Evolutionary conservation across 2,329 filamentous ascomycete genomes (phyloP).

Genomic region (Monosporascus sp.): DNA sequence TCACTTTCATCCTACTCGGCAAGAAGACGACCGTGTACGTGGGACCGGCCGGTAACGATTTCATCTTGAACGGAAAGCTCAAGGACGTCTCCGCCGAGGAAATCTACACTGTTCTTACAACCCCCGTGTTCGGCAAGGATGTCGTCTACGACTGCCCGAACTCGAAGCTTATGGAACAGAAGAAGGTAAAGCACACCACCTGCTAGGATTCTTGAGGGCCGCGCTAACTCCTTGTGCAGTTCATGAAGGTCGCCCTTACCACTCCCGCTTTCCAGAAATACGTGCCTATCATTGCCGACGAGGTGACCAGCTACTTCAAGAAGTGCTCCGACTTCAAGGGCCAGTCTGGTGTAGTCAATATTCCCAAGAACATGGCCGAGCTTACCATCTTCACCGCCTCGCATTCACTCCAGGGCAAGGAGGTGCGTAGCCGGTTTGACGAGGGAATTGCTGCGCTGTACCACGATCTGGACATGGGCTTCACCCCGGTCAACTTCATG

Average conservation of each 20-base stretch:
- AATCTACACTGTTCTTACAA: conserved; percentile 74
- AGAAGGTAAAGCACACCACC: conserved; percentile 58
- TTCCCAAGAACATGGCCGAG: conserved; percentile 72
- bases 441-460: conserved; percentile 75
- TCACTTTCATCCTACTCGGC: conserved; percentile 82
- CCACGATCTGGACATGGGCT: conserved; percentile 86
- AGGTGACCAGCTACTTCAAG: conserved; percentile 70
- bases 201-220: background rate
- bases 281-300: conserved; percentile 70
- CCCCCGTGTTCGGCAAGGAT: conserved; percentile 71
- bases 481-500: conserved; percentile 85
- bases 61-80: conserved; percentile 85
- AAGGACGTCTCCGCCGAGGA: conserved; percentile 89
- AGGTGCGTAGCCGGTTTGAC: conserved; percentile 76
- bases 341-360: conserved; percentile 62
- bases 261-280: conserved; percentile 69
- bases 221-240: conserved; percentile 36
- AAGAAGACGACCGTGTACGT: conserved; percentile 85
- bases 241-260: conserved; percentile 77
- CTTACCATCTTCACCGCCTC: conserved; percentile 89
- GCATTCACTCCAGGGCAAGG: conserved; percentile 76
- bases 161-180: conserved; percentile 91
- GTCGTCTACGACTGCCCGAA: conserved; percentile 91
- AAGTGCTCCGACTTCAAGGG: conserved; percentile 61
- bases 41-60: conserved; percentile 79